Conservation (phyloP, 805 yeast genomes). For the Komagataella pastoris region DNA sequence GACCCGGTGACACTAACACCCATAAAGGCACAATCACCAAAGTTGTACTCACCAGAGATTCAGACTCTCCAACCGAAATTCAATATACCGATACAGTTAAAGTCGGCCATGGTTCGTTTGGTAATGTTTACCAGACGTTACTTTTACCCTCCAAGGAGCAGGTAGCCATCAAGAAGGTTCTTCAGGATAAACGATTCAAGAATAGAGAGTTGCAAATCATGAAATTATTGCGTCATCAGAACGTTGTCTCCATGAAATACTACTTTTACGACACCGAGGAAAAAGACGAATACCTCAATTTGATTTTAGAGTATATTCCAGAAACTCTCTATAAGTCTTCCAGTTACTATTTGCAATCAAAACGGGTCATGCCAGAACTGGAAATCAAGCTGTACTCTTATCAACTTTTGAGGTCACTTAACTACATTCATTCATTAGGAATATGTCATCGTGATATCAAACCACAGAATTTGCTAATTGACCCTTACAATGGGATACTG, state of each 20-base stretch:
- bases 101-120: conserved; percentile 99
- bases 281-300: conserved; percentile 74
- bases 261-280: conserved; percentile 70
- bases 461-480: conserved; percentile 80
- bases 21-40: background rate
- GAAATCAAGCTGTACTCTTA: conserved; percentile 80
- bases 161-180: conserved; percentile 92
- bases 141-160: conserved; percentile 60
- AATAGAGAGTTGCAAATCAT: conserved; percentile 92
- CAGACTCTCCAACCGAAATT: conserved; percentile 21
- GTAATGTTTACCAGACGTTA: conserved; percentile 87
- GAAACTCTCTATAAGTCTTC: conserved; percentile 88
- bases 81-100: conserved; percentile 74
- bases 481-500: conserved; percentile 72
- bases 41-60: background rate
- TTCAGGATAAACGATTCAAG: conserved; percentile 89
- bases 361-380: conserved; percentile 72
- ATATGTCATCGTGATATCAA: conserved; percentile 89
- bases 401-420: conserved; percentile 63
- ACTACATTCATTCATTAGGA: conserved; percentile 65
- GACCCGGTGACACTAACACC: background rate
- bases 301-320: conserved; percentile 89
- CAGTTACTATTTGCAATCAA: conserved; percentile 67
- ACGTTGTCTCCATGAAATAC: conserved; percentile 78
- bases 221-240: conserved; percentile 78